A percentile compares a stretch with the other conserved stretches of the same genome.
Conservation (phyloP, 176 grass and related monocot species). For the Rhipidocladum racemiflorum region DNA sequence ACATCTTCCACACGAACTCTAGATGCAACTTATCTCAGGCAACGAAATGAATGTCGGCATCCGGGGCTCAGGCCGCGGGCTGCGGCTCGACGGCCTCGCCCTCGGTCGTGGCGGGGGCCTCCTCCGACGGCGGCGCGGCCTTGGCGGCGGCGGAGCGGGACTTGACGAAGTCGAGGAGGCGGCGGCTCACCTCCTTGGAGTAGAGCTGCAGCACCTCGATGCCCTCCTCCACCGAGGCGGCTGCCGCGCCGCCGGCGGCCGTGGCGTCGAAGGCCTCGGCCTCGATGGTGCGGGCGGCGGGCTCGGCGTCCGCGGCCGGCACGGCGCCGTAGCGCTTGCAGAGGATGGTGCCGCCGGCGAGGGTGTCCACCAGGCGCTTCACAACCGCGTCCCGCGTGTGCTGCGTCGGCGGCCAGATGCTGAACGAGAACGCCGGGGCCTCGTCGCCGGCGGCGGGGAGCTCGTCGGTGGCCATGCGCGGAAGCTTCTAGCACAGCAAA, state of each 20-base stretch:
- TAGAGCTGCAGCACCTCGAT: slow-evolving; percentile 79
- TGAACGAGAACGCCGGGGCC: slow-evolving; percentile 46
- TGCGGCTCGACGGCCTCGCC: slow-evolving; percentile 17
- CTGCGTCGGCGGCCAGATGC: slow-evolving; percentile 93
- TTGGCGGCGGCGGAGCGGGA: slow-evolving; percentile 34
- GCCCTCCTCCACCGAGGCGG: slow-evolving; percentile 57
- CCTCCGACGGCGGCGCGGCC: background rate
- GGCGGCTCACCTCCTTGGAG: slow-evolving; percentile 82
- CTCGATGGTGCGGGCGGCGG: slow-evolving; percentile 59
- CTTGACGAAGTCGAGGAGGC: slow-evolving; percentile 69
- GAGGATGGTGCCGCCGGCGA: slow-evolving; percentile 55
- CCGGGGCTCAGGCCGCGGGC: slow-evolving; percentile 20
- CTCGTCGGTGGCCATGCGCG: slow-evolving; percentile 46
- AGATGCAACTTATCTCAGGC: background rate
- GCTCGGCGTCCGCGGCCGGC: slow-evolving; percentile 49
- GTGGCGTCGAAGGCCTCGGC: slow-evolving; percentile 65
- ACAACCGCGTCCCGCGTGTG: slow-evolving; percentile 83
- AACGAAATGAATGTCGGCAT: background rate
- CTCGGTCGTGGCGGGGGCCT: background rate
- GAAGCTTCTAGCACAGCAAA: slow-evolving; percentile 2
- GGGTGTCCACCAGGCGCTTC: slow-evolving; percentile 69
- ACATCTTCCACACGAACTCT: slow-evolving; percentile 1
- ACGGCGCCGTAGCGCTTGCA: slow-evolving; percentile 81
- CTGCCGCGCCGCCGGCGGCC: slow-evolving; percentile 34
- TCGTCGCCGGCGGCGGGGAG: slow-evolving; percentile 3